Conservation (phyloP, 768 basidiomycete species). For the Lactarius evosmus region DNA sequence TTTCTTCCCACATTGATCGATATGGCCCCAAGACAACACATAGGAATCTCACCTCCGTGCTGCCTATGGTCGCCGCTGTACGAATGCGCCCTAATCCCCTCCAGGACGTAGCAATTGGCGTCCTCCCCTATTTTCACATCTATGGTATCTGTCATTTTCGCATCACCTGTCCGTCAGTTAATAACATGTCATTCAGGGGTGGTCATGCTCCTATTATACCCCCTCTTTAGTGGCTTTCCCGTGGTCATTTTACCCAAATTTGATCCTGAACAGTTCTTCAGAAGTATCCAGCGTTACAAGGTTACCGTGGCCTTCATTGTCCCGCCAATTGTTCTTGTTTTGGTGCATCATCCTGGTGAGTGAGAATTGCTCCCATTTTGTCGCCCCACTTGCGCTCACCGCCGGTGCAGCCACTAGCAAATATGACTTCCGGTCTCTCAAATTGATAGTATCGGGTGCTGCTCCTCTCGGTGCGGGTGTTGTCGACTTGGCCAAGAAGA, state of each 20-base stretch:
- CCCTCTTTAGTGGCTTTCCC: conserved; percentile 48
- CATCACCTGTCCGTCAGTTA: conserved; percentile 44
- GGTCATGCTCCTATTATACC: conserved; percentile 60
- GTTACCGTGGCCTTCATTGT: conserved; percentile 60
- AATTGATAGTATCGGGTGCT: conserved; percentile 65
- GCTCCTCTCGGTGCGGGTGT: conserved; percentile 74
- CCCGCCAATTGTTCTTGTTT: conserved; percentile 78
- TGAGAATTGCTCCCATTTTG: conserved; percentile 4
- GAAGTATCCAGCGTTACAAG: conserved; percentile 60
- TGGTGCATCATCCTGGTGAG: conserved; percentile 67
- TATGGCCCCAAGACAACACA: conserved; percentile 54
- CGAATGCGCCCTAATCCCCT: conserved; percentile 43
- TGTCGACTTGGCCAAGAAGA: conserved; percentile 44
- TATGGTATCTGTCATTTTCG: conserved; percentile 40
- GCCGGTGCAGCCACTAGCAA: conserved; percentile 50
- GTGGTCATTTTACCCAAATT: conserved; percentile 64
- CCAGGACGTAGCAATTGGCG: conserved; percentile 54
- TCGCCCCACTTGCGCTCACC: conserved; percentile 3
- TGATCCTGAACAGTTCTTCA: conserved; percentile 65
- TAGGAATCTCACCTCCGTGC: conserved; percentile 60
- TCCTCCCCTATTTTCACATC: conserved; percentile 60
- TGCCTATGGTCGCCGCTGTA: conserved; percentile 46
- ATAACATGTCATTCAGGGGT: conserved; percentile 40
- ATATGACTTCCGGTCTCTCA: conserved; percentile 62
- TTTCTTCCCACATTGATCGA: neutral